These are phyloP conservation scores for Aspergillus transmontanensis DNA, from an alignment of 2,329 filamentous ascomycete species.

Conservation along the genomic window DNA sequence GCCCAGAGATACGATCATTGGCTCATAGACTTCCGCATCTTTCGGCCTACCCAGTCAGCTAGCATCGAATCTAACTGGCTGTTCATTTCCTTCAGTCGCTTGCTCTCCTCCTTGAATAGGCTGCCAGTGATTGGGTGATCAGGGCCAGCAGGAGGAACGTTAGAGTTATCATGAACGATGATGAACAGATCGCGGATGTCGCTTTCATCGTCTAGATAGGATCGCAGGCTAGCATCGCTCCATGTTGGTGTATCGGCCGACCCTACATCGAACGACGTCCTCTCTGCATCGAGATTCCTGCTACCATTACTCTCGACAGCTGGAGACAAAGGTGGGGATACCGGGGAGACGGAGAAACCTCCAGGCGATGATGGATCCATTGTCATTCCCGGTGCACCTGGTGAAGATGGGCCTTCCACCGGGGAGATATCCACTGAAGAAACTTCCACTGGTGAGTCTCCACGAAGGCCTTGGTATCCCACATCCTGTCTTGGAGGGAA, in stretches of 20 bases:
- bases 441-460: slow-evolving; percentile 70
- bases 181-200: slow-evolving; percentile 88
- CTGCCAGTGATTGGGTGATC: slow-evolving; percentile 82
- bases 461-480: slow-evolving; percentile 52
- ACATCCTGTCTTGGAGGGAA: slow-evolving; percentile 25
- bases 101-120: slow-evolving; percentile 85
- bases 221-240: slow-evolving; percentile 82
- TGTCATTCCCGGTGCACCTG: slow-evolving; percentile 65
- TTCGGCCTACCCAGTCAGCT: slow-evolving; percentile 70
- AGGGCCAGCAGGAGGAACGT: slow-evolving; percentile 74
- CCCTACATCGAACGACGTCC: slow-evolving; percentile 58
- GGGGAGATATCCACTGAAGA: slow-evolving; percentile 60
- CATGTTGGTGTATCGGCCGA: slow-evolving; percentile 66
- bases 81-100: slow-evolving; percentile 82
- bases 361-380: slow-evolving; percentile 73
- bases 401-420: slow-evolving; percentile 42
- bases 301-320: slow-evolving; percentile 30
- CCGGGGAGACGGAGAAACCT: slow-evolving; percentile 59
- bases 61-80: slow-evolving; percentile 87
- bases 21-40: slow-evolving; percentile 30
- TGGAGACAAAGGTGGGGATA: slow-evolving; percentile 63
- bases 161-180: slow-evolving; percentile 89
- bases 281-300: slow-evolving; percentile 45
- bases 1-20: slow-evolving; percentile 16
- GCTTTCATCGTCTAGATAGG: slow-evolving; percentile 86